These are phyloP conservation scores for Microbotryum violaceum DNA, from an alignment of 1,284 basidiomycete genomes.

Conservation along the genomic window DNA sequence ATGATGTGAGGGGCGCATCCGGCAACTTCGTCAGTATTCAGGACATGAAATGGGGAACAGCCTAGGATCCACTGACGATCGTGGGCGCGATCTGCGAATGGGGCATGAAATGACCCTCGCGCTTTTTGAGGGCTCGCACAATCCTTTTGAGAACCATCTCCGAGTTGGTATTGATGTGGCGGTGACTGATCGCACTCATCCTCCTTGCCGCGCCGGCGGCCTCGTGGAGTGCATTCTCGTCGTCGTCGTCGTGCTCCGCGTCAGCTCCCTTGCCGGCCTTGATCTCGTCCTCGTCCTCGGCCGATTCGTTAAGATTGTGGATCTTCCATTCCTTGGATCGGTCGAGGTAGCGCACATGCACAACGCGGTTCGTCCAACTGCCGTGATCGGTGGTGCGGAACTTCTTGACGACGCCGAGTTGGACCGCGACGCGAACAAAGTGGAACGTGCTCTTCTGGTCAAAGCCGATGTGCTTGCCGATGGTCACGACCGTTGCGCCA, in stretches of 20 bases:
- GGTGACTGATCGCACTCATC: conserved; percentile 28
- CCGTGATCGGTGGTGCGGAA: conserved; percentile 32
- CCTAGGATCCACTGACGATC: conserved; percentile 25
- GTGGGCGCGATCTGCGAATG: conserved; percentile 33
- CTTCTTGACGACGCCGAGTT: conserved; percentile 55
- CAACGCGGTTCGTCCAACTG: conserved; percentile 35
- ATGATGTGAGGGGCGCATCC: not conserved
- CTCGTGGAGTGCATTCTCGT: conserved; percentile 2
- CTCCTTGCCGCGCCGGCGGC: not conserved
- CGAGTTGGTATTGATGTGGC: conserved; percentile 30
- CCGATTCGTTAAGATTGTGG: conserved; percentile 8
- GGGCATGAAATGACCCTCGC: conserved; percentile 24
- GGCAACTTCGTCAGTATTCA: not conserved
- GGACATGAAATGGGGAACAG: too few relatives aligned
- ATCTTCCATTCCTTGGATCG: conserved; percentile 28
- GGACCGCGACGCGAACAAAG: conserved; percentile 62
- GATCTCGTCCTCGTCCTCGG: conserved; percentile 17
- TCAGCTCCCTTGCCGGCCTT: conserved; percentile 2
- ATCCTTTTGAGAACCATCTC: conserved; percentile 27
- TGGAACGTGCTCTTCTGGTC: conserved; percentile 86
- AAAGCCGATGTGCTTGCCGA: conserved; percentile 69
- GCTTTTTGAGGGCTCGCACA: conserved; percentile 21
- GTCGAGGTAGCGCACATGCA: conserved; percentile 36
- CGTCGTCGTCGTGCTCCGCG: conserved; percentile 8
- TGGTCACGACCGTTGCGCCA: conserved; percentile 66